Evolutionary conservation across 208 protist species (phyloP).

Genomic region (Acanthamoeba castellanii): DNA sequence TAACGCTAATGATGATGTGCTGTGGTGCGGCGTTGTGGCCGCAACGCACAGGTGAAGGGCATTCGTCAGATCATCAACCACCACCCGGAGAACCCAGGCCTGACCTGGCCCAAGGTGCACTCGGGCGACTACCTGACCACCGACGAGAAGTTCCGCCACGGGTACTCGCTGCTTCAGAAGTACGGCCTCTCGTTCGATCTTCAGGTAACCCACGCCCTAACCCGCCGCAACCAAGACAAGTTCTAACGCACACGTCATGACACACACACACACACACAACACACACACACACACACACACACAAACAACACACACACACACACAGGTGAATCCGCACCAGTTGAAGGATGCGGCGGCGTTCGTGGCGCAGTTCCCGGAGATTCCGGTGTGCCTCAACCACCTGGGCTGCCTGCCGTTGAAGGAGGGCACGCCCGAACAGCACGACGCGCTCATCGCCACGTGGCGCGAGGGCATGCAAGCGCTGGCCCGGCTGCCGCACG

Average conservation of each 20-base stretch:
- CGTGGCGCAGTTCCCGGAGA: neutral
- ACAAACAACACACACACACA: neutral
- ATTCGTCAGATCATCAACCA: constrained; percentile 72
- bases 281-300: neutral
- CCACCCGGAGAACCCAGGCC: constrained; percentile 14
- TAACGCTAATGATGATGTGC: too few relatives aligned
- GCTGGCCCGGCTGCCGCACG: constrained; percentile 40
- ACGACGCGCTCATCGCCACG: neutral
- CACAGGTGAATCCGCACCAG: constrained; percentile 62
- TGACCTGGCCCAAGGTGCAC: constrained; percentile 66
- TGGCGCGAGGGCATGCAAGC: constrained; percentile 51
- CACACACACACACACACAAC: neutral
- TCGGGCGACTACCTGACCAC: constrained; percentile 29
- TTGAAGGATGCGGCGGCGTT: constrained; percentile 53
- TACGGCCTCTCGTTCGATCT: constrained; percentile 57
- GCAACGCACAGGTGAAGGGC: neutral
- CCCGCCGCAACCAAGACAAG: neutral
- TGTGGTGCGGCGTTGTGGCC: too few relatives aligned
- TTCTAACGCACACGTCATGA: too few relatives aligned
- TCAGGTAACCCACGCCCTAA: neutral
- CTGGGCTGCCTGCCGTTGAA: constrained; percentile 17
- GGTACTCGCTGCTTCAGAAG: constrained; percentile 33
- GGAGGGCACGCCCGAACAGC: neutral
- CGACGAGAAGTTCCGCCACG: constrained; percentile 43
- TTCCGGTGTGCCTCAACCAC: constrained; percentile 27